A percentile compares a stretch with the other conserved stretches of the same genome.
phyloP scores from a whole-genome alignment of 2,329 filamentous ascomycete genomes.

The Aspergillus persii region DNA sequence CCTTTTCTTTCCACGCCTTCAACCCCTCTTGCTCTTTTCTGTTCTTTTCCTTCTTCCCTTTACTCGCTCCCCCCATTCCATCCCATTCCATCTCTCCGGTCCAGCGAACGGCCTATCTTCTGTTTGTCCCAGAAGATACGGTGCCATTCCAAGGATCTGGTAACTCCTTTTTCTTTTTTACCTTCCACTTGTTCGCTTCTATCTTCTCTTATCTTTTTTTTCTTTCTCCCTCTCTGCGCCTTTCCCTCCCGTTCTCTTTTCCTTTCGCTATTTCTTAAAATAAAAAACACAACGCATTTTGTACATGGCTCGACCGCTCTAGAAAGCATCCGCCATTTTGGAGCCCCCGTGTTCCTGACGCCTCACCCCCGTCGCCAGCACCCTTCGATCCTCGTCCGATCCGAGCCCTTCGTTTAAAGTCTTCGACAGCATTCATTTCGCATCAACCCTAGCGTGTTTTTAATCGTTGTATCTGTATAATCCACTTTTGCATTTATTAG shows the following conservation, averaged over 20 bases:
- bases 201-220: constrained; percentile 3
- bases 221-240: constrained; percentile 1
- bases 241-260: constrained; percentile 5
- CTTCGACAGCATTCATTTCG: constrained; percentile 24
- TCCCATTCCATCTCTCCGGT: constrained; percentile 15
- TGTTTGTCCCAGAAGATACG: constrained; percentile 28
- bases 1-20: constrained; percentile 21
- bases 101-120: constrained; percentile 28
- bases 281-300: constrained; percentile 6
- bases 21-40: constrained; percentile 12
- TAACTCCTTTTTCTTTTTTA: constrained; percentile 18
- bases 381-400: constrained; percentile 23
- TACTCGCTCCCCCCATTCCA: constrained; percentile 17
- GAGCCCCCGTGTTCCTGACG: constrained; percentile 28
- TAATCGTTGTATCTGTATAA: constrained; percentile 34
- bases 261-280: constrained; percentile 17
- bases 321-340: constrained; percentile 26
- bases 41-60: constrained; percentile 22
- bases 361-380: constrained; percentile 28
- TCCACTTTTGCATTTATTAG: constrained; percentile 26
- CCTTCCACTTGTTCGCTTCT: constrained; percentile 12
- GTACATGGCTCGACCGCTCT: constrained; percentile 34
- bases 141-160: constrained; percentile 30
- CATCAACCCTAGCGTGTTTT: constrained; percentile 21
- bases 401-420: constrained; percentile 26